Conservation (phyloP, 805 yeast genomes). For the Metschnikowia gelsemii region DNA sequence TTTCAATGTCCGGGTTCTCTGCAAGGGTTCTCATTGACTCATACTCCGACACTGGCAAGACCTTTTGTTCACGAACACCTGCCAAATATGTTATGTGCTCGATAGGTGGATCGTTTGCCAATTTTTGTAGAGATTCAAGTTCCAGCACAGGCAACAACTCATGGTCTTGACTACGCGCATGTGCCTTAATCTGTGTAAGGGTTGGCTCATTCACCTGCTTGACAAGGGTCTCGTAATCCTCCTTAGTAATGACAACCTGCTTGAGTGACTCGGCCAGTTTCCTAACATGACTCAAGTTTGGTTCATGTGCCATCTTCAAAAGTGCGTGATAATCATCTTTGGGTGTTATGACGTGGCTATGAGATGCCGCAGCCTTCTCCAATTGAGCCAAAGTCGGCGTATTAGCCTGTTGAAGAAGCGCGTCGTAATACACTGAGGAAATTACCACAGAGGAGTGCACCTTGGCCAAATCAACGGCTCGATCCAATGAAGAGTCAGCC, state of each 20-base stretch:
- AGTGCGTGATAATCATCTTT: constrained; percentile 15
- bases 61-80: not conserved
- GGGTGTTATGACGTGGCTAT: constrained; percentile 19
- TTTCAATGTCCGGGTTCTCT: constrained; percentile 11
- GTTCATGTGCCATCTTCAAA: constrained; percentile 14
- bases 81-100: constrained; percentile 13
- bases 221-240: constrained; percentile 8
- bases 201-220: constrained; percentile 11
- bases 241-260: constrained; percentile 15
- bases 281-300: constrained; percentile 20
- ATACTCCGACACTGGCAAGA: constrained; percentile 7
- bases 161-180: constrained; percentile 7
- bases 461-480: constrained; percentile 29
- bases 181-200: constrained; percentile 7
- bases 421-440: constrained; percentile 27
- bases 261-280: constrained; percentile 14
- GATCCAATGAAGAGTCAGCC: constrained; percentile 1
- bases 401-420: constrained; percentile 13
- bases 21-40: constrained; percentile 9
- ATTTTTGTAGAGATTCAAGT: constrained; percentile 1
- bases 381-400: constrained; percentile 24
- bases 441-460: constrained; percentile 31
- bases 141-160: constrained; percentile 9
- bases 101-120: constrained; percentile 14
- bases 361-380: constrained; percentile 11